Percentiles rank a stretch among this genome's conserved stretches.
Evolutionary conservation across 129 eudicot species (phyloP).

Genomic region (Kitagawia praeruptora): DNA sequence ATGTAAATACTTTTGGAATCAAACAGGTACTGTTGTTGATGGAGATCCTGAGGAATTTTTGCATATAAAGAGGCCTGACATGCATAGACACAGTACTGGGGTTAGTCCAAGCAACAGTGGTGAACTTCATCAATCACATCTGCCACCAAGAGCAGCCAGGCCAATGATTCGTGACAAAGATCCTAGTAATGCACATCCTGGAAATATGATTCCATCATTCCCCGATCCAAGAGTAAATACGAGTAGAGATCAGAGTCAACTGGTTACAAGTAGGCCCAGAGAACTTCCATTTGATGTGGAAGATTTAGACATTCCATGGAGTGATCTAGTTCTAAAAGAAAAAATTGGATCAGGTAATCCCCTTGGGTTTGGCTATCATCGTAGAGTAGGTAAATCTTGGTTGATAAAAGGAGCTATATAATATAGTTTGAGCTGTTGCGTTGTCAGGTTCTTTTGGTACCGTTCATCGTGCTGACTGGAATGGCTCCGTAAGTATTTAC

Average conservation of each 20-base stretch:
- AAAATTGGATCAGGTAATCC: conserved; percentile 78
- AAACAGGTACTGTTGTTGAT: conserved; percentile 35
- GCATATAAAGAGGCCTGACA: conserved; percentile 28
- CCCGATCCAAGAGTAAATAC: conserved; percentile 31
- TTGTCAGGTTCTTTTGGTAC: conserved; percentile 90
- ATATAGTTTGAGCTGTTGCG: conserved; percentile 7
- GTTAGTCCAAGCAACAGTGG: conserved; percentile 59
- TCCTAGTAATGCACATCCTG: conserved; percentile 28
- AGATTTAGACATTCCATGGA: conserved; percentile 82
- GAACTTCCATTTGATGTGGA: conserved; percentile 50
- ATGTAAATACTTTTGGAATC: not conserved
- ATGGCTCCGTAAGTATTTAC: conserved; percentile 73
- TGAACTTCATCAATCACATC: conserved; percentile 27
- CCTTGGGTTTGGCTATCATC: conserved; percentile 13
- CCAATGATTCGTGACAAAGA: conserved; percentile 46
- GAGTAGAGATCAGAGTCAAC: conserved; percentile 21
- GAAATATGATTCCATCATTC: conserved; percentile 12
- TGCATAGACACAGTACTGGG: conserved; percentile 21
- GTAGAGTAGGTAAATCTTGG: not conserved
- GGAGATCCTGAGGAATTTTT: conserved; percentile 47
- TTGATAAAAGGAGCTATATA: conserved; percentile 7
- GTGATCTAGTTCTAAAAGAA: conserved; percentile 67
- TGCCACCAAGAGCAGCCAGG: conserved; percentile 34
- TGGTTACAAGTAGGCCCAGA: conserved; percentile 26
- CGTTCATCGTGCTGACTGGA: conserved; percentile 93